A percentile compares a stretch with the other conserved stretches of the same genome.
phyloP scores from a whole-genome alignment of 768 basidiomycete genomes.

The Gymnopilus junonius region DNA sequence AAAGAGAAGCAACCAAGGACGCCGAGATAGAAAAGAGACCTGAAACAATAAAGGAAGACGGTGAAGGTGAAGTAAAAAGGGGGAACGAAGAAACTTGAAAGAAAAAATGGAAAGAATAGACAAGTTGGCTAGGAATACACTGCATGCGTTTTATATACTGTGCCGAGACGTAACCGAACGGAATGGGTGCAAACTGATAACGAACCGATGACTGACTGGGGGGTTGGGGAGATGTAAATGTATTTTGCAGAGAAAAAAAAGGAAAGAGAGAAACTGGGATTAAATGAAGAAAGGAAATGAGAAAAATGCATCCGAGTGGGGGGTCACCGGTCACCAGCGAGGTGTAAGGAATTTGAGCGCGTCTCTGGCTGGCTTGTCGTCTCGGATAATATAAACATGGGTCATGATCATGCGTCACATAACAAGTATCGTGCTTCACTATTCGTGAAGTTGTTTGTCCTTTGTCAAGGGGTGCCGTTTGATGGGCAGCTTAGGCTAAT shows the following conservation, averaged over 20 bases:
- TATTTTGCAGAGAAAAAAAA: not conserved
- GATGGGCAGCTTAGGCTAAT: not conserved
- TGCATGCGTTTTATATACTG: conserved; percentile 25
- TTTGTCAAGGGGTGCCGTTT: not conserved
- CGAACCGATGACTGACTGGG: conserved; percentile 4
- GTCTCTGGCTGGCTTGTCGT: not conserved
- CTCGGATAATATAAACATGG: not conserved
- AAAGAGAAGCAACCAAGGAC: not conserved
- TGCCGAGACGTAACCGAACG: conserved; percentile 21
- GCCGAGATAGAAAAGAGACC: not conserved
- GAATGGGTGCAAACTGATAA: conserved; percentile 11
- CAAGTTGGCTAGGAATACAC: conserved; percentile 28
- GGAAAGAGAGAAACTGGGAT: not conserved
- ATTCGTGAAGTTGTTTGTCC: not conserved
- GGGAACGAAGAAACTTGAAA: not conserved
- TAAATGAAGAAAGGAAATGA: conserved; percentile 18
- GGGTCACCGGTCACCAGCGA: no score
- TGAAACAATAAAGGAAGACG: not conserved
- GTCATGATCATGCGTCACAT: conserved; percentile 5
- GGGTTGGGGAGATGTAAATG: not conserved
- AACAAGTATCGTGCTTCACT: not conserved
- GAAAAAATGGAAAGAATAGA: conserved; percentile 4
- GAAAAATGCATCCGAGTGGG: conserved; percentile 6
- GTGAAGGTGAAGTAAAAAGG: conserved; percentile 14
- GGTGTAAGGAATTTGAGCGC: not conserved